Percentiles rank a stretch among this genome's conserved stretches.
Conservation (phyloP, 345 rosid genomes). For the Angophora floribunda region DNA sequence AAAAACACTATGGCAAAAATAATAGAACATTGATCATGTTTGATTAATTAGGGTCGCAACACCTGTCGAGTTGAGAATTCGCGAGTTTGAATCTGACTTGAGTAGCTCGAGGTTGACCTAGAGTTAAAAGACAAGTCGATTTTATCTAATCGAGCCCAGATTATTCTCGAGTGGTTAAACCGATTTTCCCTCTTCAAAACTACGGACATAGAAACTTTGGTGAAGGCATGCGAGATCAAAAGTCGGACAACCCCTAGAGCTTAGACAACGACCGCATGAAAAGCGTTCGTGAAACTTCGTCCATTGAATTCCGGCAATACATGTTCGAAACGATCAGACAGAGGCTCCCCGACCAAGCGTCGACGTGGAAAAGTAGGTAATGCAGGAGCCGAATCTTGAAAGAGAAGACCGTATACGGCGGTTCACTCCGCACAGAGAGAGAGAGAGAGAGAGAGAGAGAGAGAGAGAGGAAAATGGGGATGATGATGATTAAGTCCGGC, state of each 20-base stretch:
- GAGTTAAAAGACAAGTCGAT: not conserved
- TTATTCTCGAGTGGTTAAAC: not conserved
- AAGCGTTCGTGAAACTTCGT: not conserved
- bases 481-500: not conserved
- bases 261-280: not conserved
- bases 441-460: not conserved
- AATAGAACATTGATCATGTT: not conserved
- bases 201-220: not conserved
- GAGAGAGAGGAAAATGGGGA: not conserved
- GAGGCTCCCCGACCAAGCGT: not conserved
- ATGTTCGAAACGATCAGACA: not conserved
- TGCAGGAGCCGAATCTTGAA: not conserved
- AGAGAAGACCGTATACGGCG: not conserved
- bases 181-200: rapidly evolving
- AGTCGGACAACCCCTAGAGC: not conserved
- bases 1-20: not conserved
- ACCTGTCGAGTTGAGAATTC: not conserved
- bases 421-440: not conserved
- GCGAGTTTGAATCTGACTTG: not conserved
- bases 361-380: not conserved
- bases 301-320: not conserved
- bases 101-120: not conserved
- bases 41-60: not conserved
- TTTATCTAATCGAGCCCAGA: not conserved
- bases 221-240: not conserved